Evolutionary conservation across 2,329 filamentous ascomycete genomes (phyloP).

Genomic region (Penicillium polonicum): DNA sequence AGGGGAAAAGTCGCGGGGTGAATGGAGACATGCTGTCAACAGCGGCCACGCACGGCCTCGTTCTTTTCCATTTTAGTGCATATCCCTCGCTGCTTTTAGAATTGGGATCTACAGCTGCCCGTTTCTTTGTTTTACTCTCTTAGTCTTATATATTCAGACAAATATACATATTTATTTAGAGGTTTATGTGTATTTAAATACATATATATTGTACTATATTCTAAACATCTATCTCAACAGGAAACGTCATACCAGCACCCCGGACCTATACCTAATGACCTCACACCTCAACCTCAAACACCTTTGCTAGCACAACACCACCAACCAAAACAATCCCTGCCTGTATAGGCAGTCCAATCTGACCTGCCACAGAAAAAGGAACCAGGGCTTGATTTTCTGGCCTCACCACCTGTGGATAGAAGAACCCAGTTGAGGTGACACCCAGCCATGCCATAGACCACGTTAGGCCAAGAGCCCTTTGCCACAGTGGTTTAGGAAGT

Average conservation of each 20-base stretch:
- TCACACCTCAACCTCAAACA: constrained; percentile 12
- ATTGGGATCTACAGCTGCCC: background rate
- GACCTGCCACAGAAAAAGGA: constrained; percentile 1
- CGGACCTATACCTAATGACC: background rate
- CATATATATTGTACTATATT: background rate
- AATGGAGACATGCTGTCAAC: constrained; percentile 12
- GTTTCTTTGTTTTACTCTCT: background rate
- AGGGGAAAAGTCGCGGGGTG: constrained; percentile 9
- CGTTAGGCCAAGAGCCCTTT: constrained; percentile 3
- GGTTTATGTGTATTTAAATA: too few relatives aligned
- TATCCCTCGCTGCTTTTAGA: constrained; percentile 6
- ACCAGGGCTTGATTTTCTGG: constrained; percentile 7
- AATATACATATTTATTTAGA: background rate
- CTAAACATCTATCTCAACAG: background rate
- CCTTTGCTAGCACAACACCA: constrained; percentile 3
- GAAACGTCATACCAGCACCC: background rate
- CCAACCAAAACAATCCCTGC: constrained; percentile 1
- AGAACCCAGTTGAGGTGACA: constrained; percentile 10
- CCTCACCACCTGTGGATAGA: constrained; percentile 3
- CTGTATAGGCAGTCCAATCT: constrained; percentile 2
- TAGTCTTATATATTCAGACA: background rate
- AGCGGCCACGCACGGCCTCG: constrained; percentile 10
- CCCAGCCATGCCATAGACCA: constrained; percentile 11
- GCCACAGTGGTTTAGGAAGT: constrained; percentile 4
- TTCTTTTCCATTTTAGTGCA: constrained; percentile 9